These are phyloP conservation scores for Diplotaxis tenuifolia DNA, from an alignment of 345 rosid genomes.

Conservation along the genomic window DNA sequence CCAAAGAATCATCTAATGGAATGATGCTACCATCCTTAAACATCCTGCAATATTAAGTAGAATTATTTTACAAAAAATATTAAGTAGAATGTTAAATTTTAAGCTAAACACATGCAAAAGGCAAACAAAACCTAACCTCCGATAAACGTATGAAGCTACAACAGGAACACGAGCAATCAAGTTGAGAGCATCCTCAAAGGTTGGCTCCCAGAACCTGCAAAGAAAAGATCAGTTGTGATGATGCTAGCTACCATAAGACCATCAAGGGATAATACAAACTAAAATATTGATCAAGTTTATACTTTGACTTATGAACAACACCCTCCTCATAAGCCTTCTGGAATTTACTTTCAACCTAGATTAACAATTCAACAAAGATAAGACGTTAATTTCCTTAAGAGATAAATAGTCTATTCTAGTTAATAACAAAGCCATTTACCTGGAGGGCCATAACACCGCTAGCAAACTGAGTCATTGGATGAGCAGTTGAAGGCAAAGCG, in stretches of 20 bases:
- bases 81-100: too few species aligned
- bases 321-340: conserved; percentile 85
- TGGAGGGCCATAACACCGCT: conserved; percentile 98
- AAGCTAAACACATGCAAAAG: neutral
- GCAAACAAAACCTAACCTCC: conserved; percentile 45
- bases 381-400: neutral
- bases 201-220: conserved; percentile 85
- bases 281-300: conserved; percentile 29
- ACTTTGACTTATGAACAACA: conserved; percentile 78
- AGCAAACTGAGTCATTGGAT: conserved; percentile 96
- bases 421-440: conserved; percentile 42
- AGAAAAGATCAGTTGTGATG: conserved; percentile 2
- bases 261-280: neutral
- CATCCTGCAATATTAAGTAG: conserved; percentile 43
- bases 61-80: too few species aligned
- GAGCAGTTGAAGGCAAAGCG: conserved; percentile 79
- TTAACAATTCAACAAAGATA: conserved; percentile 21
- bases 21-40: conserved; percentile 71
- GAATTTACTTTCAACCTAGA: conserved; percentile 91
- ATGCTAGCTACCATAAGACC: conserved; percentile 10
- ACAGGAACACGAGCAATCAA: conserved; percentile 85
- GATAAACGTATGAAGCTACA: conserved; percentile 79
- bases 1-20: conserved; percentile 65
- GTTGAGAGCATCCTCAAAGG: conserved; percentile 80
- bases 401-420: neutral